These are phyloP conservation scores for Starmerella lactis-condensi DNA, from an alignment of 805 yeast genomes.

Conservation along the genomic window DNA sequence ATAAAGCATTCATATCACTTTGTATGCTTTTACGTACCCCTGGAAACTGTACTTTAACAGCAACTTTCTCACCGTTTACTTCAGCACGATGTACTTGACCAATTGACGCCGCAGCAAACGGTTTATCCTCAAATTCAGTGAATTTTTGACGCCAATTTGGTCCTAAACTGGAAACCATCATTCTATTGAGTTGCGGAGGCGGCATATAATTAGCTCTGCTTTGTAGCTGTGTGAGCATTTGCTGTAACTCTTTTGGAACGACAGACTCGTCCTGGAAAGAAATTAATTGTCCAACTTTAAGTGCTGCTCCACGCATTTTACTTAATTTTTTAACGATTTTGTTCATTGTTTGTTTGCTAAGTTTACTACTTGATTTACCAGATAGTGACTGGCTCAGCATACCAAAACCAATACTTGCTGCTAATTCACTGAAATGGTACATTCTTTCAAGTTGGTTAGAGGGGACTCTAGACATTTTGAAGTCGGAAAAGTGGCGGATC, in stretches of 20 bases:
- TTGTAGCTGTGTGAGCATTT: constrained; percentile 66
- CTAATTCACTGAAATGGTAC: constrained; percentile 81
- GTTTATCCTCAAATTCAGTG: constrained; percentile 61
- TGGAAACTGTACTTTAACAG: constrained; percentile 91
- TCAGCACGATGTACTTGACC: constrained; percentile 89
- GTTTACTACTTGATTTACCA: constrained; percentile 29
- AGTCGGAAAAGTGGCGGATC: no score
- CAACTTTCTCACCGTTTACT: constrained; percentile 44
- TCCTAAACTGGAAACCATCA: constrained; percentile 59
- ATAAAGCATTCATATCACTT: constrained; percentile 73
- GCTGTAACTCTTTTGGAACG: constrained; percentile 68
- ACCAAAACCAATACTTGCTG: constrained; percentile 77
- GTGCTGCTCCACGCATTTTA: constrained; percentile 97
- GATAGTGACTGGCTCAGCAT: constrained; percentile 47
- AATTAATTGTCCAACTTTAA: constrained; percentile 90
- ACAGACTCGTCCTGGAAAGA: constrained; percentile 83
- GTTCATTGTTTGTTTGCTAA: constrained; percentile 71
- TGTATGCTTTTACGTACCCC: constrained; percentile 90
- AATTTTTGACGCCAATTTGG: constrained; percentile 58
- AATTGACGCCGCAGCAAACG: constrained; percentile 93
- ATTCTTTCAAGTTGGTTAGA: constrained; percentile 70
- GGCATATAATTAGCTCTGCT: constrained; percentile 97
- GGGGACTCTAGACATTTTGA: constrained; percentile 48
- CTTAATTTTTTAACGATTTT: constrained; percentile 72
- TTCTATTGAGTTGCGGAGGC: constrained; percentile 62